A percentile compares a stretch with the other conserved stretches of the same genome.
These are phyloP conservation scores for Naematelia encephala DNA, from an alignment of 768 basidiomycete genomes.

Conservation along the genomic window DNA sequence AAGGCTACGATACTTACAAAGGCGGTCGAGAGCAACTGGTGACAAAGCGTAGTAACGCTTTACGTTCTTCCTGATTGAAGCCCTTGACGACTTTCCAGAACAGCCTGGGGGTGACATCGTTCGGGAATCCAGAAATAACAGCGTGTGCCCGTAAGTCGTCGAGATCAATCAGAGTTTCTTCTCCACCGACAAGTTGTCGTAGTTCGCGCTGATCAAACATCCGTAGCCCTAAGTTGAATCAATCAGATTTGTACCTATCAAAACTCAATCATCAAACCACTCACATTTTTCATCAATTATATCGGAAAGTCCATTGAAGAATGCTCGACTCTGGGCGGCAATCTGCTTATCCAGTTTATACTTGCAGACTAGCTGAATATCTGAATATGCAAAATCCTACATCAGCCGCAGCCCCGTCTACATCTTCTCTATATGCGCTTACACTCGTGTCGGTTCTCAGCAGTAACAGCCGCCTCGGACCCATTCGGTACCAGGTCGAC, in stretches of 20 bases:
- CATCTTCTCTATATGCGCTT: too few species aligned
- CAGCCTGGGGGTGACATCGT: slow-evolving; percentile 66
- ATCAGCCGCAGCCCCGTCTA: too few species aligned
- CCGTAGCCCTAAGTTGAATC: slow-evolving; percentile 52
- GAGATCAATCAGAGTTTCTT: slow-evolving; percentile 77
- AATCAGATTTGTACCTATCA: slow-evolving; percentile 2
- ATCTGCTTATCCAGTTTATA: slow-evolving; percentile 88
- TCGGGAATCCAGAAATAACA: slow-evolving; percentile 71
- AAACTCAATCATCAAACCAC: slow-evolving; percentile 58
- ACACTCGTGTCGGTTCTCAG: slow-evolving; percentile 72
- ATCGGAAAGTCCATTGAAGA: slow-evolving; percentile 88
- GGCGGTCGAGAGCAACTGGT: slow-evolving; percentile 90
- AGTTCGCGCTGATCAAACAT: slow-evolving; percentile 99
- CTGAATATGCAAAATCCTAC: too few species aligned
- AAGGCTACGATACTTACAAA: slow-evolving; percentile 60
- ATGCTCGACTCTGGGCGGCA: slow-evolving; percentile 60
- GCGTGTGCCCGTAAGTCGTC: slow-evolving; percentile 75
- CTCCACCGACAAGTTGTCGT: slow-evolving; percentile 84
- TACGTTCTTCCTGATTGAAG: slow-evolving; percentile 75
- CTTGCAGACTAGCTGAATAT: slow-evolving; percentile 84
- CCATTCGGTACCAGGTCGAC: slow-evolving; percentile 79
- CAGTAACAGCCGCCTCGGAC: slow-evolving; percentile 75
- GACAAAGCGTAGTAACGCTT: slow-evolving; percentile 78
- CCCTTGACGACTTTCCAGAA: slow-evolving; percentile 86
- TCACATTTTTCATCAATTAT: slow-evolving; percentile 86